Percentiles rank a stretch among this genome's conserved stretches.
Conservation (phyloP, 306 rosid species). For the Medicago lupulina region DNA sequence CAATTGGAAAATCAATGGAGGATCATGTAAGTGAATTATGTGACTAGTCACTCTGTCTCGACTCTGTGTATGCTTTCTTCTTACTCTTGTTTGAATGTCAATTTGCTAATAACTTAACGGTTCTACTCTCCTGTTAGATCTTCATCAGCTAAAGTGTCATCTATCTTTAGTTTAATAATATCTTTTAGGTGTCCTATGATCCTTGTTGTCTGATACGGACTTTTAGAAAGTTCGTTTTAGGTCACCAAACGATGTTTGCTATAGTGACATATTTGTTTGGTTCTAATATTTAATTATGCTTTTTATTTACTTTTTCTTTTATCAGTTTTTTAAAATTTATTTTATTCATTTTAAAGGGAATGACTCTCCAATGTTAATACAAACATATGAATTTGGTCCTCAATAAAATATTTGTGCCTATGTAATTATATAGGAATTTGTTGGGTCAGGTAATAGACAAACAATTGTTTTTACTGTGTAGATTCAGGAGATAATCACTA, state of each 20-base stretch:
- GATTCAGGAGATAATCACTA: conserved; percentile 94
- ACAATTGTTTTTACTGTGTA: conserved; percentile 47
- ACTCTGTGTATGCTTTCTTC: conserved; percentile 8
- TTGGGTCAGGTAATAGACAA: conserved; percentile 36
- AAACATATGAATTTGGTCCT: conserved; percentile 9
- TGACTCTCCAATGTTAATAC: not conserved
- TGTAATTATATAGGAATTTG: conserved; percentile 3
- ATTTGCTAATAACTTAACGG: not conserved
- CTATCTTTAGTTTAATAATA: conserved; percentile 17
- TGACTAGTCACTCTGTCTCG: conserved; percentile 18
- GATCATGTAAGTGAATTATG: conserved; percentile 74
- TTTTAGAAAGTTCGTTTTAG: conserved; percentile 18
- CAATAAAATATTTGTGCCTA: conserved; percentile 5
- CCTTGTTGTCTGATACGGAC: not conserved
- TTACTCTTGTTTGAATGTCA: conserved; percentile 28
- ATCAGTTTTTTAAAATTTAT: not conserved
- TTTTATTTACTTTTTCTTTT: conserved; percentile 1
- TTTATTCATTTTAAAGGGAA: conserved; percentile 9
- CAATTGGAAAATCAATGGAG: conserved; percentile 88
- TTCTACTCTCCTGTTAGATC: conserved; percentile 15
- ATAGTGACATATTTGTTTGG: not conserved
- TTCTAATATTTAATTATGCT: conserved; percentile 13
- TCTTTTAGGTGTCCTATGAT: not conserved
- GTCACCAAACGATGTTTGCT: conserved; percentile 4
- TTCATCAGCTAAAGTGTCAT: not conserved